Base-by-base conservation (phyloP, 495 filamentous ascomycete species). In the Neurospora africana region DNA sequence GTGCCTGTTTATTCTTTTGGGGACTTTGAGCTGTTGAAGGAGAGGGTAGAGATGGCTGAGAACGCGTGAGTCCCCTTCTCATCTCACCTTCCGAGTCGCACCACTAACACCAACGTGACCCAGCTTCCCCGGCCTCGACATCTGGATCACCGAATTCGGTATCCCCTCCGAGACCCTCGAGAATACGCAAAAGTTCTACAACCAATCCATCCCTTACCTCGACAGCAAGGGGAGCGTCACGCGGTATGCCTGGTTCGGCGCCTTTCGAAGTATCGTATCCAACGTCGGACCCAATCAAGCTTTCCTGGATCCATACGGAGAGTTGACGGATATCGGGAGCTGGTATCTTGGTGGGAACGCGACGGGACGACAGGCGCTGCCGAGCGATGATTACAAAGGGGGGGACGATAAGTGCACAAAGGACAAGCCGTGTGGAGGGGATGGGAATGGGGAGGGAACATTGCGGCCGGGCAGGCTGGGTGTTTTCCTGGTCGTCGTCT, bases 1-100 rank as follows among this genome's bases (percentile, higher is more conserved):
- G 81, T 92, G 19, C 85, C 90, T 0, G 77, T 91, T 17, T 89
- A 91, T 77, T 91, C 86, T 84, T 91, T 91, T 76, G 89, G 88
- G 1, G 78, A 87, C 68, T 89, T 91, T 69, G 83, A 84, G 70
- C 87, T 86, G 0, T 75, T 80, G 69, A 89, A 67, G 87, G 86
- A 2, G 76, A 71, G 75, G 41, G 67, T 79, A 1, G 78, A 68
- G 33, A 73, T 77, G 69, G 81, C 78, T 75, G 68, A 72, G n/a
- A 33, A 75, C 58, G 71, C 70, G 78, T 79, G 73, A 65, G 74
- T 75, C 21, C 43, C 9, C n/a, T 68, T 15, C 27, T 33, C 65
- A 23, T n/a, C n/a, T n/a, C n/a, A n/a, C n/a, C n/a, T n/a, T n/a
- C n/a, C n/a, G n/a, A n/a, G n/a, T n/a, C n/a, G n/a, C n/a, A n/a